These are phyloP conservation scores for Globisporangium heterothallicum DNA, from an alignment of 352 stramenopile species.

Conservation along the genomic window DNA sequence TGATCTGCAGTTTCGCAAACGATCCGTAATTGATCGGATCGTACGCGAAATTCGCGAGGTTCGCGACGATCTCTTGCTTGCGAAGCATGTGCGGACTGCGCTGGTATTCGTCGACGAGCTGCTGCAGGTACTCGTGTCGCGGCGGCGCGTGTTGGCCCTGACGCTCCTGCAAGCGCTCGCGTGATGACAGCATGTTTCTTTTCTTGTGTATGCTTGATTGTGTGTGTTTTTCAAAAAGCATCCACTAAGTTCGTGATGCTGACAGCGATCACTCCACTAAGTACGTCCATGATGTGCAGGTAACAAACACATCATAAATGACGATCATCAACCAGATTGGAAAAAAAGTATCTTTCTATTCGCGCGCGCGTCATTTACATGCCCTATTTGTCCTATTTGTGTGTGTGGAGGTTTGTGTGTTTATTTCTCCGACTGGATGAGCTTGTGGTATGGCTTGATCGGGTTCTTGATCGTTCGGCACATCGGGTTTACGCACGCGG, in stretches of 20 bases:
- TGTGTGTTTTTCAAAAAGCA: slow-evolving; percentile 2
- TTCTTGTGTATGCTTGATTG: background rate
- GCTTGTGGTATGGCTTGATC: slow-evolving; percentile 65
- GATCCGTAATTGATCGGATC: slow-evolving; percentile 79
- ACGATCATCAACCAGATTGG: too few species aligned
- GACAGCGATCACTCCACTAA: too few species aligned
- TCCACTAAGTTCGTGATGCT: too few species aligned
- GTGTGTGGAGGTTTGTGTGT: background rate
- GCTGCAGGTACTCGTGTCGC: slow-evolving; percentile 71
- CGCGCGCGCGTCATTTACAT: too few species aligned
- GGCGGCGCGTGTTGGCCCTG: slow-evolving; percentile 63
- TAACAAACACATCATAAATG: too few species aligned
- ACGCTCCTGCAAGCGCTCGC: slow-evolving; percentile 44
- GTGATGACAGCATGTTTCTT: slow-evolving; percentile 56
- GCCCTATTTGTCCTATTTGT: too few species aligned
- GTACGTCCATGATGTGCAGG: too few species aligned
- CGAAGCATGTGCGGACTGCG: slow-evolving; percentile 48
- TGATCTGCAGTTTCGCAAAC: slow-evolving; percentile 46
- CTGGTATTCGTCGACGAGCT: slow-evolving; percentile 73
- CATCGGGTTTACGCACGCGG: slow-evolving; percentile 73
- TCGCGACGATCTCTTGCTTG: slow-evolving; percentile 70
- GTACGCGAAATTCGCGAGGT: slow-evolving; percentile 83
- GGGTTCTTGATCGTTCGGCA: slow-evolving; percentile 84
- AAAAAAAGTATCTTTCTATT: too few species aligned
- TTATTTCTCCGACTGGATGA: slow-evolving; percentile 9